Evolutionary conservation across 495 filamentous ascomycete genomes (phyloP).

Genomic region (Penicillium nucicola): DNA sequence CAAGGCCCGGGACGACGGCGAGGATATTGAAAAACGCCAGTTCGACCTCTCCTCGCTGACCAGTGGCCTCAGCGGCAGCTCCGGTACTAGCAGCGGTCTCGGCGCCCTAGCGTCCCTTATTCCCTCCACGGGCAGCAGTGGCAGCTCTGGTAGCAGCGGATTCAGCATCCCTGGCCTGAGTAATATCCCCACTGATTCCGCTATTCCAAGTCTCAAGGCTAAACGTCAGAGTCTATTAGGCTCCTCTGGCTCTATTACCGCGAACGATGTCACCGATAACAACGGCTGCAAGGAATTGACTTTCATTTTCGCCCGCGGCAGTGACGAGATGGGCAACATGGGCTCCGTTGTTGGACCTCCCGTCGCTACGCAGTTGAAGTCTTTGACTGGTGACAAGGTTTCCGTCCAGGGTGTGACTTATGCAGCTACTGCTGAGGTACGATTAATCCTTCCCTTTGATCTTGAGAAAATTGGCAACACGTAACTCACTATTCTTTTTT

Average conservation of each 20-base stretch:
- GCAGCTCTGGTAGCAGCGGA: background rate
- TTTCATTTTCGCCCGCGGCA: constrained; percentile 60
- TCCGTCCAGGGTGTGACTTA: constrained; percentile 59
- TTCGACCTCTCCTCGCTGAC: background rate
- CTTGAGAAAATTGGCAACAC: too few relatives aligned
- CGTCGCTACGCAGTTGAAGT: constrained; percentile 47
- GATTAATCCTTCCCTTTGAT: background rate
- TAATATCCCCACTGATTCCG: background rate
- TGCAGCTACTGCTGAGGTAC: constrained; percentile 36
- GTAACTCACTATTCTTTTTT: too few relatives aligned
- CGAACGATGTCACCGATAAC: constrained; percentile 42
- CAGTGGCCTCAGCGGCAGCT: constrained; percentile 3
- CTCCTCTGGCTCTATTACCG: constrained; percentile 27
- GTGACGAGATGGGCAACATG: constrained; percentile 53
- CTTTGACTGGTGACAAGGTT: constrained; percentile 34
- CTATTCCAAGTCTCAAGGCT: background rate
- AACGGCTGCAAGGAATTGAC: constrained; percentile 45
- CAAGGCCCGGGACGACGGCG: background rate
- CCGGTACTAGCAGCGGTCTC: background rate
- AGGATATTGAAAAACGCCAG: background rate
- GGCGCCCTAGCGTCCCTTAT: background rate
- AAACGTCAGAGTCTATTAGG: background rate
- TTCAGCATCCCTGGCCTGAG: background rate
- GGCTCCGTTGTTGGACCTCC: constrained; percentile 55
- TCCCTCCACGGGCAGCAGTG: background rate